These are phyloP conservation scores for Pholiota microspora DNA, from an alignment of 768 basidiomycete genomes.

Conservation along the genomic window DNA sequence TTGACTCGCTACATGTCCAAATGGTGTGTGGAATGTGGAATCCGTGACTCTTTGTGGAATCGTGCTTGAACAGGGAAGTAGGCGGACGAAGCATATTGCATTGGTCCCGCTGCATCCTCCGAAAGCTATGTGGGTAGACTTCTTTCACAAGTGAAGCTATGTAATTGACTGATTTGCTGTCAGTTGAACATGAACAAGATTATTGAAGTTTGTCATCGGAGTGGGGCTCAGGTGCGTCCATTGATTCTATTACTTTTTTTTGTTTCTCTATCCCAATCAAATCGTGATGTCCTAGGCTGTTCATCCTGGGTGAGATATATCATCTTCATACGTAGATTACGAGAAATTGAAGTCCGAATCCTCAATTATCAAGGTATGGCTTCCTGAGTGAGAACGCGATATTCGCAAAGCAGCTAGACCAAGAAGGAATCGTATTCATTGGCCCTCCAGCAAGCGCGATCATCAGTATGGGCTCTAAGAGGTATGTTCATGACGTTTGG, in stretches of 20 bases:
- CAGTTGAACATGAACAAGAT: conserved; percentile 89
- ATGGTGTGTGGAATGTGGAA: conserved; percentile 47
- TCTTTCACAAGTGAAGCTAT: background rate
- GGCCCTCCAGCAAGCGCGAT: conserved; percentile 90
- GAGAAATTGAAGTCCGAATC: background rate
- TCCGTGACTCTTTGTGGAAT: too few species aligned
- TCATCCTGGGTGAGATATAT: conserved; percentile 72
- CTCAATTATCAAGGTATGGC: conserved; percentile 55
- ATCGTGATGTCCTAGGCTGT: conserved; percentile 59
- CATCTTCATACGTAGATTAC: background rate
- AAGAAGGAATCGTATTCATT: conserved; percentile 84
- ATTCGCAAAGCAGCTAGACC: conserved; percentile 73
- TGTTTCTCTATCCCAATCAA: background rate
- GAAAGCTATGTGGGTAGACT: conserved; percentile 78
- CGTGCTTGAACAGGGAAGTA: conserved; percentile 19
- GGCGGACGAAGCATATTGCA: conserved; percentile 90
- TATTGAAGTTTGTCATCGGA: conserved; percentile 74
- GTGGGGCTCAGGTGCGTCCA: conserved; percentile 75
- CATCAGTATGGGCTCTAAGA: conserved; percentile 93
- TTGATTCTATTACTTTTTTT: background rate
- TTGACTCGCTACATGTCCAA: conserved; percentile 75
- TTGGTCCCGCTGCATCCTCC: conserved; percentile 86
- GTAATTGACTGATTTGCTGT: background rate
- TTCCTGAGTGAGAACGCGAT: conserved; percentile 90
- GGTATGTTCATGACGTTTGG: conserved; percentile 32